These are phyloP conservation scores for Calonectria pteridis DNA, from an alignment of 2,329 filamentous ascomycete genomes.

Conservation along the genomic window DNA sequence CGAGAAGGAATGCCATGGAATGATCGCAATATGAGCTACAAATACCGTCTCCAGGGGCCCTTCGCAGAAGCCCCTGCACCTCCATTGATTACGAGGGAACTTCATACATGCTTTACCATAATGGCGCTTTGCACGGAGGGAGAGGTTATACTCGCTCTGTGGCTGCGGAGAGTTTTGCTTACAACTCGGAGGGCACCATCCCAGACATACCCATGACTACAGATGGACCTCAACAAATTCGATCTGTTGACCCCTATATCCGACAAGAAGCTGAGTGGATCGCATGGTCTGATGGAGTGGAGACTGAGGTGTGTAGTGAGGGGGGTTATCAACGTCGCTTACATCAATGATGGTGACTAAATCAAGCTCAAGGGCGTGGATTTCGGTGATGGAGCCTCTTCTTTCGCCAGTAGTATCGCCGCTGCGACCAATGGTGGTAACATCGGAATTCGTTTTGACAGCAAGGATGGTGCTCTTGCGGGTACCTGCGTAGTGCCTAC, in stretches of 20 bases:
- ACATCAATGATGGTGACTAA: slow-evolving; percentile 1
- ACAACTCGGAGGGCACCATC: not conserved
- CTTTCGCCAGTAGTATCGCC: not conserved
- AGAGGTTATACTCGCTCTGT: not conserved
- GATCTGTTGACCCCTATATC: not conserved
- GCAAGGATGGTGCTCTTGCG: not conserved
- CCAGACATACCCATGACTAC: not conserved
- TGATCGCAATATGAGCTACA: not conserved
- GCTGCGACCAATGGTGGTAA: not conserved
- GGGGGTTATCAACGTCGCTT: not conserved
- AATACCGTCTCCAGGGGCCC: not conserved
- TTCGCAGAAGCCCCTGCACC: no score
- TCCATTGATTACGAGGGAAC: not conserved
- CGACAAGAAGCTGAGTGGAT: slow-evolving; percentile 1
- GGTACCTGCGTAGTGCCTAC: not conserved
- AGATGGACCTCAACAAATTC: not conserved
- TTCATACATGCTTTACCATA: slow-evolving; percentile 1
- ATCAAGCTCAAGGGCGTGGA: not conserved
- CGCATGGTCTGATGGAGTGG: not conserved
- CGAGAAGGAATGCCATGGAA: not conserved
- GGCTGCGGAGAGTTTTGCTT: not conserved
- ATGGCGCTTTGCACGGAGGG: not conserved
- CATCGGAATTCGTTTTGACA: not conserved
- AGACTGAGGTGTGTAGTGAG: not conserved
- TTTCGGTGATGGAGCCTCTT: not conserved